phyloP scores from a whole-genome alignment of 805 yeast species.

The Grigorovia yakushimaensis region DNA sequence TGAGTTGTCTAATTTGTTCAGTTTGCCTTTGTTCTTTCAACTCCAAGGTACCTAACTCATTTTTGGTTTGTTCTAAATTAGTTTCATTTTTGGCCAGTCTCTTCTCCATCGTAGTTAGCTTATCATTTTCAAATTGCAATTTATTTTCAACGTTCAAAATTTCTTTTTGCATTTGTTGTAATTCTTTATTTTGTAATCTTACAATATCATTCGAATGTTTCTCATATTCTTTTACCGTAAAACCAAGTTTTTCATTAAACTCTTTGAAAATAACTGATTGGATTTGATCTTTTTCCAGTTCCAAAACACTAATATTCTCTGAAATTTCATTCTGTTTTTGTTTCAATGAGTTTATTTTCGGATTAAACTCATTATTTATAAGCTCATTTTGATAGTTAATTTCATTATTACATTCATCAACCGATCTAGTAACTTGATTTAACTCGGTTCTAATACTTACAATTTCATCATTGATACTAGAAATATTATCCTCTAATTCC shows the following conservation, averaged over 20 bases:
- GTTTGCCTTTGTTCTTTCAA: constrained; percentile 27
- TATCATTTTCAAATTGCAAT: constrained; percentile 53
- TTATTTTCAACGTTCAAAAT: constrained; percentile 52
- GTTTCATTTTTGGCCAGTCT: constrained; percentile 32
- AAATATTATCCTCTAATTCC: constrained; percentile 45
- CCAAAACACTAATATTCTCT: constrained; percentile 21
- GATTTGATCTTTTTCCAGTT: constrained; percentile 26
- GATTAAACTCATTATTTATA: constrained; percentile 22
- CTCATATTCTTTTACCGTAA: constrained; percentile 63
- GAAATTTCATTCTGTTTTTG: constrained; percentile 16
- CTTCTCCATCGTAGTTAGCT: constrained; percentile 45
- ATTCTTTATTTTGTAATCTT: constrained; percentile 49
- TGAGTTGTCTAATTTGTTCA: constrained; percentile 30
- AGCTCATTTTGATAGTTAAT: constrained; percentile 37
- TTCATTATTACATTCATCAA: constrained; percentile 41
- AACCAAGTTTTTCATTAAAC: constrained; percentile 48
- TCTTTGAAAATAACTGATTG: constrained; percentile 39
- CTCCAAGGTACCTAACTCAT: constrained; percentile 26
- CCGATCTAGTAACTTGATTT: constrained; percentile 34
- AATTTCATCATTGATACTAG: constrained; percentile 37
- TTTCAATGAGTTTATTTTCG: constrained; percentile 18
- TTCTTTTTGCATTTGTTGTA: constrained; percentile 52
- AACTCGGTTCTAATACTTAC: constrained; percentile 38
- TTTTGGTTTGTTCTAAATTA: constrained; percentile 32
- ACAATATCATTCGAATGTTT: constrained; percentile 48